Conservation (phyloP, 139 green algal genomes). For the Chlamydomonas sphaeroides region DNA sequence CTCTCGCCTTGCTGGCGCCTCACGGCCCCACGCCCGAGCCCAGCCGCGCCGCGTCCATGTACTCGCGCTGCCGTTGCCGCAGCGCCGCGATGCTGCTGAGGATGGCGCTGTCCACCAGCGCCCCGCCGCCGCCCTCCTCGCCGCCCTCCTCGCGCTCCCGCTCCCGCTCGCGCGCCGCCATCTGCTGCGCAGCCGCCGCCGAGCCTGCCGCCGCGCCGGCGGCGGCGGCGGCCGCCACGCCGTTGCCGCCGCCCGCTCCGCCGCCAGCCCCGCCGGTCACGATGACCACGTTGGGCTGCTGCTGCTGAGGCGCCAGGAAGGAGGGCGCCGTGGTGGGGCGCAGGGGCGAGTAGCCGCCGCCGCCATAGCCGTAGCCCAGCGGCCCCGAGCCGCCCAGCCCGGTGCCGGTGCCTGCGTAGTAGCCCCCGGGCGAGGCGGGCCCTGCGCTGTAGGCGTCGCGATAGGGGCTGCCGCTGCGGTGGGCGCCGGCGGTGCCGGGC, state of each 20-base stretch:
- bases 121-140: background rate
- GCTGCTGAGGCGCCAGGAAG: background rate
- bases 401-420: background rate
- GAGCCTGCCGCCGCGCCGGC: background rate
- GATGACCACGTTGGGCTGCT: slow-evolving; percentile 3
- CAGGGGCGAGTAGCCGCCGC: background rate
- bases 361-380: background rate
- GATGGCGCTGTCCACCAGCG: slow-evolving; percentile 8
- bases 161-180: background rate
- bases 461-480: slow-evolving; percentile 15
- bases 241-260: background rate
- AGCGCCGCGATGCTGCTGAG: slow-evolving; percentile 45
- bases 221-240: slow-evolving; percentile 14
- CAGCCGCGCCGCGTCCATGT: slow-evolving; percentile 38
- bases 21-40: too few species aligned
- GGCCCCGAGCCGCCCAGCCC: background rate
- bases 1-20: too few species aligned
- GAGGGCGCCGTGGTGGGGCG: slow-evolving; percentile 23
- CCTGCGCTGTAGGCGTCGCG: background rate
- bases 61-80: slow-evolving; percentile 46
- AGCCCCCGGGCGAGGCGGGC: background rate
- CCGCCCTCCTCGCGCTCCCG: background rate
- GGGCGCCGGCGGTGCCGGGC: background rate
- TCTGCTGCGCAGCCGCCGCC: background rate
- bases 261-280: background rate